Percentiles rank a stretch among this genome's conserved stretches.
phyloP scores from a whole-genome alignment of 2,329 filamentous ascomycete species.

The Colletotrichum sp. region DNA sequence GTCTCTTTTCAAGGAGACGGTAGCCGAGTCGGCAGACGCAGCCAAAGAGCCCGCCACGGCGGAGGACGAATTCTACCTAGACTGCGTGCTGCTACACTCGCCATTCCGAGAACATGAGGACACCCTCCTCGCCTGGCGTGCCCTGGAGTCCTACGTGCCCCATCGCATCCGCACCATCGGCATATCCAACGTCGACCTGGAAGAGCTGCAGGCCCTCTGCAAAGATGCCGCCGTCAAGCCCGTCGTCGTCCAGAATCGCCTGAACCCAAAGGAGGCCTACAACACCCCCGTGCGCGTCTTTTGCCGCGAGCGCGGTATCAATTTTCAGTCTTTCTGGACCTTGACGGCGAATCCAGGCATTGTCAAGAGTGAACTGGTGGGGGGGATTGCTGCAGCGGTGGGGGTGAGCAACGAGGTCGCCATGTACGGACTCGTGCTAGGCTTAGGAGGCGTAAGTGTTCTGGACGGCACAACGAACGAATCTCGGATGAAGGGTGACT shows the following conservation, averaged over 20 bases:
- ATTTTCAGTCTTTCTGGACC: conserved; percentile 62
- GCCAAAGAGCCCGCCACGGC: conserved; percentile 18
- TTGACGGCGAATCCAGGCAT: conserved; percentile 51
- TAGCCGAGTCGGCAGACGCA: neutral
- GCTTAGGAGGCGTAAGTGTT: conserved; percentile 45
- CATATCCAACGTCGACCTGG: conserved; percentile 74
- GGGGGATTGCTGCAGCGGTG: conserved; percentile 47
- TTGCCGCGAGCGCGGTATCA: conserved; percentile 44
- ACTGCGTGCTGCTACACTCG: conserved; percentile 80
- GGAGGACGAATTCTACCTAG: conserved; percentile 54
- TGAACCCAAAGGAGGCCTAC: conserved; percentile 63
- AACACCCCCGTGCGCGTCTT: conserved; percentile 64
- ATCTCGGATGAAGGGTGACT: conserved; percentile 54
- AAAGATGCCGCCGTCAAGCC: conserved; percentile 44
- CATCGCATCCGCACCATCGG: conserved; percentile 69
- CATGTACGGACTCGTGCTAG: conserved; percentile 54
- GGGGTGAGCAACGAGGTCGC: conserved; percentile 43
- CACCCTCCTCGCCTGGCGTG: conserved; percentile 68
- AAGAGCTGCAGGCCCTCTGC: conserved; percentile 59
- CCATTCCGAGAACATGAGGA: conserved; percentile 45
- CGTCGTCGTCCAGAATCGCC: conserved; percentile 77
- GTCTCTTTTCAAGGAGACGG: neutral
- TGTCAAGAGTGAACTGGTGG: conserved; percentile 49
- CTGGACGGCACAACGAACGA: conserved; percentile 52
- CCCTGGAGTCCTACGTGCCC: conserved; percentile 71